Percentiles rank a stretch among this genome's conserved stretches.
Evolutionary conservation across 345 rosid genomes (phyloP).

Genomic region (Turnera subulata): DNA sequence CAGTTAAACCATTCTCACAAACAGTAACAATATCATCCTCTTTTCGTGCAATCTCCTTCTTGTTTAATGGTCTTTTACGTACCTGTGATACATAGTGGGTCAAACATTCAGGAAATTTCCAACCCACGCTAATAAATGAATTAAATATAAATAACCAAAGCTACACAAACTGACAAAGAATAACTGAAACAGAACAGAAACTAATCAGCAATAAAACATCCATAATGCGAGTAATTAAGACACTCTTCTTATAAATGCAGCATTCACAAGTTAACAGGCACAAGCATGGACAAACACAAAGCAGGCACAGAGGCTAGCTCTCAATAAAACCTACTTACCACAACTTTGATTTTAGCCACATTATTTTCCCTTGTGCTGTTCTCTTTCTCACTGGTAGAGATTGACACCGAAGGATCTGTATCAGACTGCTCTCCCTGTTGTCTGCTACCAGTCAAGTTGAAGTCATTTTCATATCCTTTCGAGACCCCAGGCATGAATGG

Average conservation of each 20-base stretch:
- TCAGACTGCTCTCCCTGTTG: slow-evolving; percentile 52
- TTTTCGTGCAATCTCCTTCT: slow-evolving; percentile 76
- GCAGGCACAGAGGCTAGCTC: neutral
- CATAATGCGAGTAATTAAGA: too few relatives aligned
- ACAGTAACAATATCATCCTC: slow-evolving; percentile 94
- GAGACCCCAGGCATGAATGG: slow-evolving; percentile 72
- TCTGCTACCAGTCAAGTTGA: slow-evolving; percentile 37
- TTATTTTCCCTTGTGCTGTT: slow-evolving; percentile 61
- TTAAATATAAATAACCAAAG: too few relatives aligned
- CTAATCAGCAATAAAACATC: too few relatives aligned
- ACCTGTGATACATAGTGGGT: slow-evolving; percentile 50
- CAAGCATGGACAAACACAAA: too few relatives aligned
- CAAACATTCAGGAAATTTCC: too few relatives aligned
- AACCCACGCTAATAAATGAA: too few relatives aligned
- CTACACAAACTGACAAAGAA: too few relatives aligned
- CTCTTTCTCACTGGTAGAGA: slow-evolving; percentile 62
- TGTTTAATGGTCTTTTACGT: slow-evolving; percentile 93
- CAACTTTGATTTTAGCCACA: slow-evolving; percentile 94
- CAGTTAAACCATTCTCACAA: slow-evolving; percentile 59
- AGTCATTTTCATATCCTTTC: slow-evolving; percentile 66
- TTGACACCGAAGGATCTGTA: slow-evolving; percentile 46
- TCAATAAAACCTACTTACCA: slow-evolving; percentile 51
- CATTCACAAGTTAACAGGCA: too few relatives aligned
- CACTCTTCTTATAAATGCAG: too few relatives aligned
- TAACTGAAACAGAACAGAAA: too few relatives aligned